A percentile compares a stretch with the other conserved stretches of the same genome.
Conservation (phyloP, 163 green algal species). For the Chlamydomonas reinhardtii region DNA sequence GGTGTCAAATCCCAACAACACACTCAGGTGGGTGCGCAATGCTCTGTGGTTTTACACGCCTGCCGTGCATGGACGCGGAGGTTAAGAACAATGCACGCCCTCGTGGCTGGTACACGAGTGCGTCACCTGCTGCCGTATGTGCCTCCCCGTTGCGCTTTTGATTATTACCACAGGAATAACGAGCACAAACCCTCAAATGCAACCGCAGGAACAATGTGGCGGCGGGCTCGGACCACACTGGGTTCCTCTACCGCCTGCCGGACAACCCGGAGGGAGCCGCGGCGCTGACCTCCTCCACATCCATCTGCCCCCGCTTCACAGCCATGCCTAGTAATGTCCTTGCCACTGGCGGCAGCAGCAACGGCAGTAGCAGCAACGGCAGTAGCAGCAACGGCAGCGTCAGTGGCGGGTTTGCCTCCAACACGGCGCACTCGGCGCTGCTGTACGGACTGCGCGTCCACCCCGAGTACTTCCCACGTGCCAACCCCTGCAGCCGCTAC, state of each 20-base stretch:
- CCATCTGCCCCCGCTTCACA: slow-evolving; percentile 44
- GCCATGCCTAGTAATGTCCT: slow-evolving; percentile 10
- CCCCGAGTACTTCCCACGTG: slow-evolving; percentile 55
- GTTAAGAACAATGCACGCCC: too few relatives aligned
- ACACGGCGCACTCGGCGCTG: slow-evolving; percentile 64
- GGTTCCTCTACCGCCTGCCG: slow-evolving; percentile 70
- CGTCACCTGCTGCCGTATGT: too few relatives aligned
- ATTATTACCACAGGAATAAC: too few relatives aligned
- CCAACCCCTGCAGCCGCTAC: background rate
- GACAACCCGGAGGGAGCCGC: slow-evolving; percentile 51
- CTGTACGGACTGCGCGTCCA: slow-evolving; percentile 76
- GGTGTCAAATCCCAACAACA: slow-evolving; percentile 76
- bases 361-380: too few relatives aligned
- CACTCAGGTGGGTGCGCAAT: slow-evolving; percentile 2
- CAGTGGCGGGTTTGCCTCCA: slow-evolving; percentile 53
- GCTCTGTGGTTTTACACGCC: too few relatives aligned
- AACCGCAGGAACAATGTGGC: slow-evolving; percentile 8
- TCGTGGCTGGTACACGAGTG: too few relatives aligned
- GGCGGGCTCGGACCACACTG: slow-evolving; percentile 41
- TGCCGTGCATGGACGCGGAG: too few relatives aligned
- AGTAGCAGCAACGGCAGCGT: too few relatives aligned
- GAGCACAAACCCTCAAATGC: too few relatives aligned
- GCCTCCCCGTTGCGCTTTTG: too few relatives aligned
- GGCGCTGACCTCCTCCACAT: background rate
- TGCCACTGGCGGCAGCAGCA: background rate